A percentile compares a stretch with the other conserved stretches of the same genome.
Evolutionary conservation across 805 yeast genomes (phyloP).

Genomic region (Scheffersomyces ergatensis): DNA sequence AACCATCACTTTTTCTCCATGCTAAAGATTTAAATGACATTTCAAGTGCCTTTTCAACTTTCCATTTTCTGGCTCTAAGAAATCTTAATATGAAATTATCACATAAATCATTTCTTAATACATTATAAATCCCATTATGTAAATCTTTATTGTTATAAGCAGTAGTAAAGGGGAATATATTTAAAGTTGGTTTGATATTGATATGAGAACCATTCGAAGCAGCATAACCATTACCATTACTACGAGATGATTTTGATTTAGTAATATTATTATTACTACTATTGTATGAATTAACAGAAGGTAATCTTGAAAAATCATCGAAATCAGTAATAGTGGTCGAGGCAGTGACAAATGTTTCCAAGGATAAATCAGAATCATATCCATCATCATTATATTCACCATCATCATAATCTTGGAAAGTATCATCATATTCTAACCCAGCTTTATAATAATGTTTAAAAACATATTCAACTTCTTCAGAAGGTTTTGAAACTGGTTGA

Average conservation of each 20-base stretch:
- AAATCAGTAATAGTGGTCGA: slow-evolving; percentile 20
- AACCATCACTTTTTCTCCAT: slow-evolving; percentile 65
- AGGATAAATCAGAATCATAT: slow-evolving; percentile 19
- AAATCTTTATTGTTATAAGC: slow-evolving; percentile 51
- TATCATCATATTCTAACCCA: slow-evolving; percentile 15
- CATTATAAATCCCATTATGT: slow-evolving; percentile 43
- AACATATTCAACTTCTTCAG: slow-evolving; percentile 15
- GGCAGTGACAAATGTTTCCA: slow-evolving; percentile 34
- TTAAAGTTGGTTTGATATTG: slow-evolving; percentile 19
- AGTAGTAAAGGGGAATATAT: slow-evolving; percentile 48
- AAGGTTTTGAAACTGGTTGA: slow-evolving; percentile 17
- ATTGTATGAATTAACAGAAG: background rate
- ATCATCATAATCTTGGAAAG: slow-evolving; percentile 15
- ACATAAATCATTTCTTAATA: slow-evolving; percentile 66
- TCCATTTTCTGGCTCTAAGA: slow-evolving; percentile 85
- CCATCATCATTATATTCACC: slow-evolving; percentile 12
- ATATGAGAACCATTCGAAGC: background rate
- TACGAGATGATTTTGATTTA: background rate
- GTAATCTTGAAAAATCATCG: slow-evolving; percentile 9
- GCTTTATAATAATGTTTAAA: slow-evolving; percentile 17
- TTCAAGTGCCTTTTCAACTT: slow-evolving; percentile 59
- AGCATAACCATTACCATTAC: background rate
- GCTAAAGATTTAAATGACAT: slow-evolving; percentile 73
- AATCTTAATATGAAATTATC: slow-evolving; percentile 78
- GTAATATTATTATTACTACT: background rate